Percentiles rank a stretch among this genome's conserved stretches.
Conservation (phyloP, 2,329 filamentous ascomycete species). For the Lomentospora prolificans region DNA sequence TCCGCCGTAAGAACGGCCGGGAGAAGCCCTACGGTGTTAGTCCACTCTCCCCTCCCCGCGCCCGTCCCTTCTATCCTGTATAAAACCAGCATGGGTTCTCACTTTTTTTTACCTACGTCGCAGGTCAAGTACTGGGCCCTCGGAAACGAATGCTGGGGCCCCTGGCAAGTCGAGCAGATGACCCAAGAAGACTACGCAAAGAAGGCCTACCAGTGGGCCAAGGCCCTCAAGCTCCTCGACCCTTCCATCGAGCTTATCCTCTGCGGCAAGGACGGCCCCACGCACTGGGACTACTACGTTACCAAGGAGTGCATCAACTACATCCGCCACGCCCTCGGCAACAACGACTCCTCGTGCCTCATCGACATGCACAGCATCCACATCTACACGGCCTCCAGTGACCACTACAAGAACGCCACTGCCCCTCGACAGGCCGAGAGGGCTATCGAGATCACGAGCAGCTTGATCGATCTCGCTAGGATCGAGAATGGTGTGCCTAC, state of each 20-base stretch:
- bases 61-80: background rate
- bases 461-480: conserved; percentile 62
- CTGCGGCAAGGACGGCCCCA: conserved; percentile 61
- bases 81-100: no score
- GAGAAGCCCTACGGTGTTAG: conserved; percentile 58
- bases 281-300: conserved; percentile 64
- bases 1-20: conserved; percentile 65
- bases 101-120: no score
- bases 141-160: conserved; percentile 64
- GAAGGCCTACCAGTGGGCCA: conserved; percentile 62
- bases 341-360: conserved; percentile 27
- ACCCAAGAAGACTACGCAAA: conserved; percentile 61
- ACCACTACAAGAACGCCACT: conserved; percentile 30
- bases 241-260: conserved; percentile 61
- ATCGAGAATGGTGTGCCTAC: conserved; percentile 56
- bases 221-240: conserved; percentile 62
- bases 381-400: conserved; percentile 57
- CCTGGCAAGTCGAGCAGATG: conserved; percentile 58
- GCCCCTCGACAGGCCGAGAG: conserved; percentile 63
- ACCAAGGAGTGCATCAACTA: conserved; percentile 54
- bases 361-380: conserved; percentile 79
- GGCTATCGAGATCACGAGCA: conserved; percentile 59
- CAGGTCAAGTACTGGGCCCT: conserved; percentile 75
- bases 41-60: no score
- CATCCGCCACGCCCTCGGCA: conserved; percentile 22